Percentiles rank a stretch among this genome's conserved stretches.
Conservation (phyloP, 176 grass and related monocot species). For the Otatea glauca region DNA sequence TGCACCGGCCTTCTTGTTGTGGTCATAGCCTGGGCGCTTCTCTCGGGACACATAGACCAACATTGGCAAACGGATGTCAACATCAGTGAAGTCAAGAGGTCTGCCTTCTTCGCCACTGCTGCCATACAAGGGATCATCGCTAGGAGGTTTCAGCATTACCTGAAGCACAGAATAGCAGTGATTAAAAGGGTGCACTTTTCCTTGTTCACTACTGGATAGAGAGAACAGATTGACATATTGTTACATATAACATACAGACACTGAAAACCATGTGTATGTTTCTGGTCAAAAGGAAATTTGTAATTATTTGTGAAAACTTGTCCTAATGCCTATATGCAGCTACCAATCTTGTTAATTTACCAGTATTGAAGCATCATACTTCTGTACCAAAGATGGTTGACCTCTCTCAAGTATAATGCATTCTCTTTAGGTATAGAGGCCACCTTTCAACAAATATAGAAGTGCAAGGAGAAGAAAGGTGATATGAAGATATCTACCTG, state of each 20-base stretch:
- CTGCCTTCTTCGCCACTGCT: constrained; percentile 55
- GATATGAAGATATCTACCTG: constrained; percentile 56
- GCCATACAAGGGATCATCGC: constrained; percentile 79
- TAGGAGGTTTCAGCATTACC: constrained; percentile 97
- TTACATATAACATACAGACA: background rate
- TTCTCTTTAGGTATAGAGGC: background rate
- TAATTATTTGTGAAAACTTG: background rate
- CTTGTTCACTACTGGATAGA: background rate
- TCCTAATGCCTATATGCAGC: background rate
- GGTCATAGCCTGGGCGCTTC: constrained; percentile 96
- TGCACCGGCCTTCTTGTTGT: constrained; percentile 99
- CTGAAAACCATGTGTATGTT: background rate
- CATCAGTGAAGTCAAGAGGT: constrained; percentile 81
- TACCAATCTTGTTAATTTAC: background rate
- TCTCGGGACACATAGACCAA: constrained; percentile 94
- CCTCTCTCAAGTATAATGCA: background rate
- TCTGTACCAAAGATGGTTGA: background rate
- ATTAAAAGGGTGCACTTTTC: background rate
- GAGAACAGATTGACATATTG: background rate
- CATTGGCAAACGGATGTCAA: constrained; percentile 89
- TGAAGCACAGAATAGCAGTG: constrained; percentile 28
- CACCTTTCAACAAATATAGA: background rate
- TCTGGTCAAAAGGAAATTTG: background rate
- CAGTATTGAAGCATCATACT: background rate
- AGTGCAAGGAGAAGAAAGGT: background rate